Conservation (phyloP, 495 filamentous ascomycete species). For the Penicillium cinerascens region DNA sequence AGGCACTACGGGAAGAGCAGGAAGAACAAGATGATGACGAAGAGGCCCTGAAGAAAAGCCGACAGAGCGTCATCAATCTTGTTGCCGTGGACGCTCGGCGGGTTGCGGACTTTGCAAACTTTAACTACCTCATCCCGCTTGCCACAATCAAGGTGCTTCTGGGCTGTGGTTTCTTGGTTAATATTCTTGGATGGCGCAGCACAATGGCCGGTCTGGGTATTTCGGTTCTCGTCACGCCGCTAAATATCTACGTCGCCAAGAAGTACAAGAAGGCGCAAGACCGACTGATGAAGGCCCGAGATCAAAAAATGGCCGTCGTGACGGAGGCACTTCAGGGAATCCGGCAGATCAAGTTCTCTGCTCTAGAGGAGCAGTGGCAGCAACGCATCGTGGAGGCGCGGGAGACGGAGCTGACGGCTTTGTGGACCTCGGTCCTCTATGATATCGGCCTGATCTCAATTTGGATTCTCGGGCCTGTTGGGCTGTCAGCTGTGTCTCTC, state of each 20-base stretch:
- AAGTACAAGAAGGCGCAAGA: conserved; percentile 64
- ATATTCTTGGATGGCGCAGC: conserved; percentile 70
- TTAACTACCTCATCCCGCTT: conserved; percentile 59
- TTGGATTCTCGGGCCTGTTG: conserved; percentile 72
- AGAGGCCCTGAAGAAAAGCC: conserved; percentile 58
- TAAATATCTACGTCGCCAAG: conserved; percentile 68
- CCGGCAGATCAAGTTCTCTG: conserved; percentile 85
- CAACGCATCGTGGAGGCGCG: conserved; percentile 64
- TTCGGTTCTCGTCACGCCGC: conserved; percentile 59
- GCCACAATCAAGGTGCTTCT: conserved; percentile 58
- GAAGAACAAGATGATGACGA: conserved; percentile 47
- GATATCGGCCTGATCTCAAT: conserved; percentile 54
- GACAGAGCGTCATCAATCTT: conserved; percentile 76
- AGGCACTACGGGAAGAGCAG: conserved; percentile 24
- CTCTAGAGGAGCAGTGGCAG: conserved; percentile 77
- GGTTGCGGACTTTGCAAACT: conserved; percentile 66
- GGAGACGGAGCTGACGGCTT: conserved; percentile 59
- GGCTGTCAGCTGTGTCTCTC: conserved; percentile 69
- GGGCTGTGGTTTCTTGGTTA: conserved; percentile 60
- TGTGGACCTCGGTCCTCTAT: conserved; percentile 63
- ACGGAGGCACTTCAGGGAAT: conserved; percentile 81
- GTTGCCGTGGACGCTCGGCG: conserved; percentile 74
- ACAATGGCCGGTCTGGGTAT: conserved; percentile 65
- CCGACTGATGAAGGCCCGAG: conserved; percentile 72
- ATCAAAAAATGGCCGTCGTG: conserved; percentile 72